Evolutionary conservation across 2,329 filamentous ascomycete species (phyloP).

Genomic region (Arthrobotrys entomopaga): DNA sequence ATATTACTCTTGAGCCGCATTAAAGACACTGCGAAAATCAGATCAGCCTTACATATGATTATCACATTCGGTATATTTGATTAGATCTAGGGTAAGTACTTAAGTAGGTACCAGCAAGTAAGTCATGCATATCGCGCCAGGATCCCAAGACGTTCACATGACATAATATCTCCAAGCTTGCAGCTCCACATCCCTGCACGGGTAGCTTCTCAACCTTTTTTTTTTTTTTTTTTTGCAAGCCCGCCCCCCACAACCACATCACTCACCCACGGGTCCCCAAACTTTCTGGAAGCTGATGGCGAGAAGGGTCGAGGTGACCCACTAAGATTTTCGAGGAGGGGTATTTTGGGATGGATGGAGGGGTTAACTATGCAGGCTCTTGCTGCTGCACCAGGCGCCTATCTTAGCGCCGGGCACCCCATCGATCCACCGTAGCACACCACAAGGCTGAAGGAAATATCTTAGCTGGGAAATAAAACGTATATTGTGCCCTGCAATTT

Average conservation of each 20-base stretch:
- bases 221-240: no score
- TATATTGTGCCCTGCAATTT: not conserved
- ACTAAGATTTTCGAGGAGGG: not conserved
- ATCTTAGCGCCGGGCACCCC: conserved; percentile 37
- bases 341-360: not conserved
- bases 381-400: conserved; percentile 36
- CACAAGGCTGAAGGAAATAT: no score
- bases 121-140: conserved; percentile 10
- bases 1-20: not conserved
- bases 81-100: not conserved
- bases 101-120: conserved; percentile 4
- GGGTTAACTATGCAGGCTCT: conserved; percentile 11
- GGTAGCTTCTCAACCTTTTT: not conserved
- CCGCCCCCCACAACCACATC: not conserved
- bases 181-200: conserved; percentile 18
- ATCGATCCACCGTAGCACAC: not conserved
- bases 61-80: not conserved
- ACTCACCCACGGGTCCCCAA: not conserved
- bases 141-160: conserved; percentile 10
- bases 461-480: no score
- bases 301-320: not conserved
- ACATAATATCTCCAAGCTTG: conserved; percentile 17
- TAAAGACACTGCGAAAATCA: not conserved
- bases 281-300: conserved; percentile 15
- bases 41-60: no score